phyloP scores from a whole-genome alignment of 2,329 filamentous ascomycete genomes.

The Calycina herbarum region DNA sequence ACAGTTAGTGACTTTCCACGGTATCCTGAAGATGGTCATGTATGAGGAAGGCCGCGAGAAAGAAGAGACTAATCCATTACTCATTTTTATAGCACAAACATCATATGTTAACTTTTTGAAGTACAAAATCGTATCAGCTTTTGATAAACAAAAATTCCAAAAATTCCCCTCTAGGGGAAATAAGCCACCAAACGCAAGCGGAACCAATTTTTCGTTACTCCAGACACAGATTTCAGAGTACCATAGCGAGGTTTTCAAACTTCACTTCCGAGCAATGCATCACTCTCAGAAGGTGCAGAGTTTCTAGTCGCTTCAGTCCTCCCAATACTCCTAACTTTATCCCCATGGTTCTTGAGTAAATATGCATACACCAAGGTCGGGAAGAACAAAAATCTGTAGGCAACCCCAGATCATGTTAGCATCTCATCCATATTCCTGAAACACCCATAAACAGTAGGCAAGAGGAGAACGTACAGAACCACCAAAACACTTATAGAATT shows the following conservation, averaged over 20 bases:
- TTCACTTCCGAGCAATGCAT: neutral
- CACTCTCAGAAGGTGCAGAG: neutral
- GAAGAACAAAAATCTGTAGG: constrained; percentile 22
- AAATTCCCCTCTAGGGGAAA: too few relatives aligned
- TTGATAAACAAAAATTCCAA: too few relatives aligned
- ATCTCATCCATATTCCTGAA: neutral
- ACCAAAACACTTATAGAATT: constrained; percentile 24
- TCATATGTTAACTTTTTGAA: too few relatives aligned
- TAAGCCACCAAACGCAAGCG: too few relatives aligned
- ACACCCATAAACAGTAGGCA: neutral
- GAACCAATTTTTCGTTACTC: neutral
- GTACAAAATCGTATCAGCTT: too few relatives aligned
- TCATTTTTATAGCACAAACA: too few relatives aligned
- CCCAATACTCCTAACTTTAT: neutral
- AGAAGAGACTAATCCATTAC: too few relatives aligned
- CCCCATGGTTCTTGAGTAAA: constrained; percentile 2
- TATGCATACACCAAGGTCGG: constrained; percentile 24
- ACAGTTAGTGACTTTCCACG: too few relatives aligned
- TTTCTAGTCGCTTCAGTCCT: neutral
- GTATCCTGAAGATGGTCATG: too few relatives aligned
- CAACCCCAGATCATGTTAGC: neutral
- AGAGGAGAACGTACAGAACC: constrained; percentile 24
- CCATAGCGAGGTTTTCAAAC: neutral
- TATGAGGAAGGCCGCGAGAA: too few relatives aligned
- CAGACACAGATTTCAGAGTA: neutral